Evolutionary conservation across 2,329 filamentous ascomycete species (phyloP), one percentile per base, ranked within the genome.

Genomic region (Penicillium glabrum): DNA sequence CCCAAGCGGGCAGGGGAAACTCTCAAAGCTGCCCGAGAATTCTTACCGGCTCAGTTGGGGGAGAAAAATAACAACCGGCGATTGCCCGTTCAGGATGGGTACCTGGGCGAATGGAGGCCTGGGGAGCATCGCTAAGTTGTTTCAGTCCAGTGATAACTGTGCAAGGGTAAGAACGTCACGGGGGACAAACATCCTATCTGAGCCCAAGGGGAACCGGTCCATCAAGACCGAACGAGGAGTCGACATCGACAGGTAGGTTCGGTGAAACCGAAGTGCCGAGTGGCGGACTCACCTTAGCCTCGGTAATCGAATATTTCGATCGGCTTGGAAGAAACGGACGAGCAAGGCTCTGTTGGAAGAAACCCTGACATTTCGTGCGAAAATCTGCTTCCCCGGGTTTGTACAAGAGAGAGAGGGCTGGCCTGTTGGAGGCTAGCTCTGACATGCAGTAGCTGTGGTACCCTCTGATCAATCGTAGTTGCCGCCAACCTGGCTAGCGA

Each of bases 401-500:
- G 59, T 44, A 54, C 50, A 23, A 41, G 39, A 41, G 59, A 52
- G 51, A 51, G 48, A 50, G 52, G 56, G 53, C 54, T 24, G 50
- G 50, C 57, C 59, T 61, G 59, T 57, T 57, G 52, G 53, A 64
- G 62, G 59, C 47, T 39, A 41, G 52, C 56, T 61, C 51, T 57
- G 51, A 41, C 44, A 54, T 56, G 54, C 53, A 49, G 41, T 48
- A 48, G 43, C 49, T 19, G 47, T 46, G 26, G 48, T 27, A 21
- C n/a, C 39, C 27, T 39, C 60, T 51, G 59, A 64, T 86, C 82
- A 86, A 72, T 86, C 84, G 67, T 85, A 86, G 65, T 79, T 82
- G 43, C 82, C 82, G 54, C 91, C 92, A 65, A 97, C 87, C 76
- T 98, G 95, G 79, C 92, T 97, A 60, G 93, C 93, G 78, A 98